Evolutionary conservation across 2,329 filamentous ascomycete species (phyloP).

Genomic region (Aureobasidium musti): DNA sequence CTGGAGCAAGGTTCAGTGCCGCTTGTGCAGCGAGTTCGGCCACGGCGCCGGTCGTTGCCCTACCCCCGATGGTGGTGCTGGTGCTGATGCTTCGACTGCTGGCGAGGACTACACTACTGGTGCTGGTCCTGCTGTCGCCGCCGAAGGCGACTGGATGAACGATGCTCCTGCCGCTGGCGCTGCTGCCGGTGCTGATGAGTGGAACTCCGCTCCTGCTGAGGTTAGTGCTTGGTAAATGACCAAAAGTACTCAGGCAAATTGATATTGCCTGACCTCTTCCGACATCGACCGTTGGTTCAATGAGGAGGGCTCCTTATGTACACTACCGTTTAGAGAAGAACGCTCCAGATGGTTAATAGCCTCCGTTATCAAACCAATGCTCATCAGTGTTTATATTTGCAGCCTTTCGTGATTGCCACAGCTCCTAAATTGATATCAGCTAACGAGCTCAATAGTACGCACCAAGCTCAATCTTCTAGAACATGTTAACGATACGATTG

Average conservation of each 20-base stretch:
- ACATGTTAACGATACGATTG: neutral
- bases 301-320: neutral
- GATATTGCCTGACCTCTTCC: neutral
- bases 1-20: slow-evolving; percentile 51
- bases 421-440: neutral
- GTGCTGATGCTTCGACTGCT: slow-evolving; percentile 29
- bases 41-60: slow-evolving; percentile 35
- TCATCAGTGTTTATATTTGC: neutral
- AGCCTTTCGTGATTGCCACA: neutral
- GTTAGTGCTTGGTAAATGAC: slow-evolving; percentile 21
- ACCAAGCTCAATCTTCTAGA: neutral
- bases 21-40: slow-evolving; percentile 47
- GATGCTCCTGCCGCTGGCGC: neutral
- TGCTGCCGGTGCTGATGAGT: slow-evolving; percentile 14
- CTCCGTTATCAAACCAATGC: neutral
- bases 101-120: slow-evolving; percentile 31
- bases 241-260: neutral
- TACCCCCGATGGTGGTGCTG: slow-evolving; percentile 29
- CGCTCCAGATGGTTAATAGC: neutral
- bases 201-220: slow-evolving; percentile 23
- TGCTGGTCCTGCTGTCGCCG: slow-evolving; percentile 25
- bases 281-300: neutral
- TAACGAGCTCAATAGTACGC: neutral
- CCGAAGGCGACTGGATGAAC: slow-evolving; percentile 24
- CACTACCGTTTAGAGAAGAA: neutral